Evolutionary conservation across 2,329 filamentous ascomycete genomes (phyloP).

Genomic region (Alternaria novae-zelandiae): DNA sequence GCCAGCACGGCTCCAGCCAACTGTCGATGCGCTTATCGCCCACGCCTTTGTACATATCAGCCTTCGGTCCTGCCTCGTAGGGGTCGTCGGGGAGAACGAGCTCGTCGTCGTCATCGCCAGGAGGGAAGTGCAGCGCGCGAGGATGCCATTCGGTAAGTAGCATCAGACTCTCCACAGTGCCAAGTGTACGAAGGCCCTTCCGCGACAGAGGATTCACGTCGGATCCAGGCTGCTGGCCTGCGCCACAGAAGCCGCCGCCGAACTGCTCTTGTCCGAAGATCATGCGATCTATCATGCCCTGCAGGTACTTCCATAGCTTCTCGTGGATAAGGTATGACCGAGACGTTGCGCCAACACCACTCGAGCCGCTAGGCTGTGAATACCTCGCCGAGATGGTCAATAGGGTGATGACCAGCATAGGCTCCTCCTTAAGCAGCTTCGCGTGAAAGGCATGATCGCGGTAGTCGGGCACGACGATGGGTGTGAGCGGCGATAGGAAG

Average conservation of each 20-base stretch:
- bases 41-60: slow-evolving; percentile 62
- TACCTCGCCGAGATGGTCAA: slow-evolving; percentile 91
- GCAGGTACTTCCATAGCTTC: slow-evolving; percentile 91
- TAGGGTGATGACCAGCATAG: slow-evolving; percentile 88
- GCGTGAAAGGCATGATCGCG: slow-evolving; percentile 79
- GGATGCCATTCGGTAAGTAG: slow-evolving; percentile 98
- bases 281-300: slow-evolving; percentile 92
- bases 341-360: slow-evolving; percentile 70
- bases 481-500: slow-evolving; percentile 88
- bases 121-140: slow-evolving; percentile 89
- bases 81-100: slow-evolving; percentile 73
- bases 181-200: slow-evolving; percentile 81
- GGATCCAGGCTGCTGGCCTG: slow-evolving; percentile 70
- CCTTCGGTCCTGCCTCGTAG: slow-evolving; percentile 50
- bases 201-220: slow-evolving; percentile 65
- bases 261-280: slow-evolving; percentile 97
- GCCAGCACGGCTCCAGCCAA: slow-evolving; percentile 96
- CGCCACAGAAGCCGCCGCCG: slow-evolving; percentile 83
- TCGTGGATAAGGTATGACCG: slow-evolving; percentile 92
- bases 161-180: slow-evolving; percentile 92
- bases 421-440: slow-evolving; percentile 85
- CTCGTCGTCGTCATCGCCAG: slow-evolving; percentile 69
- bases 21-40: slow-evolving; percentile 88
- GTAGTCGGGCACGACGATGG: slow-evolving; percentile 91
- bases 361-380: slow-evolving; percentile 75